Base-by-base conservation (phyloP, 306 rosid genomes). In the Cucumis cinereus region DNA sequence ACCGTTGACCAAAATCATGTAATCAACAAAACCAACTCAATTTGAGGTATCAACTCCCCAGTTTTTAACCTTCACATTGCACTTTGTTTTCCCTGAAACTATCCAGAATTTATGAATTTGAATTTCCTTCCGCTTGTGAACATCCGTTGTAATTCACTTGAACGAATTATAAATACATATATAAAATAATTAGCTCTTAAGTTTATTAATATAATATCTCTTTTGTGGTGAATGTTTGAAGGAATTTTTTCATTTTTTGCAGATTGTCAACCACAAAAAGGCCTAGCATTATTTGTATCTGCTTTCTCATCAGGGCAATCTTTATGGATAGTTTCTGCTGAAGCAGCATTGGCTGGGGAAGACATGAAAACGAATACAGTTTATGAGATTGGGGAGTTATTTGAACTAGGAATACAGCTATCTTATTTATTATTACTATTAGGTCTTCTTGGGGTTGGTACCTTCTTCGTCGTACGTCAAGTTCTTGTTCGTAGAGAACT, bases 401-500 rank as follows among this genome's bases (percentile, higher is more conserved):
- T 93, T 83, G 98, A 93, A 84, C 81, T 93, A 76, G 91, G 97
- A 76, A 93, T 93, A 85, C 98, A 91, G 79, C 87, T 93, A 77
- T 81, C 91, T 74, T 93, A 91, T 76, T 82, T 93, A 89, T 54
- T 91, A 79, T 54, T 89, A 53, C 78, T 91, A 71, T 68, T 91
- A 81, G 87, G 92, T 71, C 87, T 93, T 88, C 89, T 93, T 23
- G 98, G 98, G 56, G 77, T 77, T 28, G 98, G 98, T 67, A 85
- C 96, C 50, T 93, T 82, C 90, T 93, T 80, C 68, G 98, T 91
- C 74, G 83, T 93, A 75, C 94, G 97, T 61, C 98, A 93, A 86
- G 92, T 93, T 81, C 98, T 93, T 78, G 97, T 93, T 57, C 96
- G 97, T 43, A 88, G 97, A 78, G 98, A 90, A 83, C 98, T 93